phyloP scores from a whole-genome alignment of 805 yeast species.

The Wickerhamiella azyma region DNA sequence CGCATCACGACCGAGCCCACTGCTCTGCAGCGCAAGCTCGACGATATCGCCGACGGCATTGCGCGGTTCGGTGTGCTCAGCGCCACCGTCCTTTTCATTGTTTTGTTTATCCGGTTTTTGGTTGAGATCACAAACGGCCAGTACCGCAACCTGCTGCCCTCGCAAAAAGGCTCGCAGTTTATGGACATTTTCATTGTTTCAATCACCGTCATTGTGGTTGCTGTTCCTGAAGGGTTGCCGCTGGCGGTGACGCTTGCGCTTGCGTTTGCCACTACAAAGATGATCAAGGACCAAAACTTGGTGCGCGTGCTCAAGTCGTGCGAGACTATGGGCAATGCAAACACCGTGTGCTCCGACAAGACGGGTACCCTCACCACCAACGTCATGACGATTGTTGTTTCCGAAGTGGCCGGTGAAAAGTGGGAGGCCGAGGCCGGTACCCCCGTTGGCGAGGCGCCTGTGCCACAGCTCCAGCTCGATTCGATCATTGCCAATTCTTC shows the following conservation, averaged over 20 bases:
- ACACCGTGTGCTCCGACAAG: slow-evolving; percentile 92
- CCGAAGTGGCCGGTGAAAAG: slow-evolving; percentile 42
- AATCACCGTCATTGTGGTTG: slow-evolving; percentile 87
- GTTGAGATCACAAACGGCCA: slow-evolving; percentile 36
- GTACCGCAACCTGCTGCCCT: slow-evolving; percentile 34
- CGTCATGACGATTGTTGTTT: slow-evolving; percentile 78
- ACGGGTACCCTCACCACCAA: slow-evolving; percentile 96
- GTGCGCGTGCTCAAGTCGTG: slow-evolving; percentile 90
- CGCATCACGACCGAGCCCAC: slow-evolving; percentile 68
- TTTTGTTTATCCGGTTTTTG: slow-evolving; percentile 63
- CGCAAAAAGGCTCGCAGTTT: slow-evolving; percentile 74
- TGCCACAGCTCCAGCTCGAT: slow-evolving; percentile 27
- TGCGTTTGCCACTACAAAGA: slow-evolving; percentile 95
- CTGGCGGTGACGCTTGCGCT: slow-evolving; percentile 91
- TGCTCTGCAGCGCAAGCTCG: slow-evolving; percentile 74
- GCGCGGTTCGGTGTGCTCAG: slow-evolving; percentile 88
- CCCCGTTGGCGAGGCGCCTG: slow-evolving; percentile 13
- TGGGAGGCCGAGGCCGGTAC: slow-evolving; percentile 14
- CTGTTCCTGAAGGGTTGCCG: slow-evolving; percentile 99
- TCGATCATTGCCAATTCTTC: slow-evolving; percentile 75
- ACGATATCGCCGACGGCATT: slow-evolving; percentile 77
- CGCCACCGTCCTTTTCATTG: slow-evolving; percentile 66
- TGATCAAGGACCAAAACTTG: slow-evolving; percentile 91
- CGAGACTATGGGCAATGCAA: slow-evolving; percentile 98
- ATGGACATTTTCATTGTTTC: slow-evolving; percentile 80